Evolutionary conservation across 1,139 yeast genomes (phyloP).

Genomic region (Pichia sp.): DNA sequence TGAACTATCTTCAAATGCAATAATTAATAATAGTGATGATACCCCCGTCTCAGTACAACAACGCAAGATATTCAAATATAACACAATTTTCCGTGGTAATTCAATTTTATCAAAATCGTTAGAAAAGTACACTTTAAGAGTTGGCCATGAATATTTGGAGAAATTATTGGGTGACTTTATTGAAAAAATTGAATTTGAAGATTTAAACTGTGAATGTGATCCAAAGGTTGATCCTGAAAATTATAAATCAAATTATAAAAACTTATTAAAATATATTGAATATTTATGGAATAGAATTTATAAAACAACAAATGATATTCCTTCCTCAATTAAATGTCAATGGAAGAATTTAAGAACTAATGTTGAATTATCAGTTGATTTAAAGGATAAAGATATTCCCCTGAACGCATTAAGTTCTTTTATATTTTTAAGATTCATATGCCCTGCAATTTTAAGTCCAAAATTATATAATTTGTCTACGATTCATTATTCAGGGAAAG

Average conservation of each 20-base stretch:
- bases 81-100: constrained; percentile 79
- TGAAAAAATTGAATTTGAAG: constrained; percentile 42
- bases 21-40: constrained; percentile 9
- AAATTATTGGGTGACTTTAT: constrained; percentile 67
- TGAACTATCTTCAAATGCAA: constrained; percentile 41
- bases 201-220: constrained; percentile 67
- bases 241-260: constrained; percentile 43
- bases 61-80: constrained; percentile 34
- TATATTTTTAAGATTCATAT: constrained; percentile 75
- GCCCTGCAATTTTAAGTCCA: constrained; percentile 89
- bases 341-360: constrained; percentile 52
- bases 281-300: constrained; percentile 70
- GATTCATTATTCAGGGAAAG: constrained; percentile 61
- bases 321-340: constrained; percentile 58
- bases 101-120: constrained; percentile 74
- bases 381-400: constrained; percentile 63
- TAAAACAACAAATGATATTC: constrained; percentile 68
- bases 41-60: constrained; percentile 23
- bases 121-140: constrained; percentile 67
- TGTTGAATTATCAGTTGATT: constrained; percentile 50
- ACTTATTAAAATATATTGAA: constrained; percentile 50
- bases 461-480: constrained; percentile 69
- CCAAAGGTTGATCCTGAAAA: constrained; percentile 39
- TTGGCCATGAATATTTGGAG: constrained; percentile 75
- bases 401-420: constrained; percentile 81